Conservation (phyloP, 768 basidiomycete species). For the Amanita inopinata region DNA sequence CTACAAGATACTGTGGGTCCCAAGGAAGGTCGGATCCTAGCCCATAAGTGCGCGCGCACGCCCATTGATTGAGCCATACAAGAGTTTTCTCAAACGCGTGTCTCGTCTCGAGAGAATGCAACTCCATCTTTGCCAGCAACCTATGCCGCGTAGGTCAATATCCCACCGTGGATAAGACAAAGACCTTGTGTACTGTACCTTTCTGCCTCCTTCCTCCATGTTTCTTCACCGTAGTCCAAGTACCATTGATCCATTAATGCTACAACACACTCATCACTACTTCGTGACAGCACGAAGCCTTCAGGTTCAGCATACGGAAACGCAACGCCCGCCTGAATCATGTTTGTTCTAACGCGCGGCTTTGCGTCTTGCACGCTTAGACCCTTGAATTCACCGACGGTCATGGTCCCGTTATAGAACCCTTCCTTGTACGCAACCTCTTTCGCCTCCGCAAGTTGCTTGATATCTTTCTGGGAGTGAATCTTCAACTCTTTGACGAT, state of each 20-base stretch:
- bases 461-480: slow-evolving; percentile 87
- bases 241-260: slow-evolving; percentile 99
- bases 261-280: slow-evolving; percentile 96
- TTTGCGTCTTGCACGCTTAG: slow-evolving; percentile 87
- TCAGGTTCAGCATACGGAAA: slow-evolving; percentile 96
- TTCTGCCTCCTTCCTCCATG: slow-evolving; percentile 83
- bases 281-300: slow-evolving; percentile 78
- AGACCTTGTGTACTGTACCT: slow-evolving; percentile 43
- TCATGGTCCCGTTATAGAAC: slow-evolving; percentile 91
- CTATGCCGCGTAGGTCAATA: slow-evolving; percentile 28
- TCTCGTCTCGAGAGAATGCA: slow-evolving; percentile 85
- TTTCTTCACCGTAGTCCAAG: slow-evolving; percentile 86
- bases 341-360: slow-evolving; percentile 70
- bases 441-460: slow-evolving; percentile 92
- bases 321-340: slow-evolving; percentile 72
- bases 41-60: slow-evolving; percentile 96
- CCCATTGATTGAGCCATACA: slow-evolving; percentile 97
- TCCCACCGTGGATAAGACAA: slow-evolving; percentile 2
- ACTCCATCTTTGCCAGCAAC: slow-evolving; percentile 76
- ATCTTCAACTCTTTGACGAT: slow-evolving; percentile 88
- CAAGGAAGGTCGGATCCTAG: slow-evolving; percentile 93
- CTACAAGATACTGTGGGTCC: slow-evolving; percentile 95
- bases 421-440: slow-evolving; percentile 98
- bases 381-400: slow-evolving; percentile 87
- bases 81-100: slow-evolving; percentile 87